These are phyloP conservation scores for Pyrrhoderma noxium DNA, from an alignment of 1,284 basidiomycete species.

Conservation along the genomic window DNA sequence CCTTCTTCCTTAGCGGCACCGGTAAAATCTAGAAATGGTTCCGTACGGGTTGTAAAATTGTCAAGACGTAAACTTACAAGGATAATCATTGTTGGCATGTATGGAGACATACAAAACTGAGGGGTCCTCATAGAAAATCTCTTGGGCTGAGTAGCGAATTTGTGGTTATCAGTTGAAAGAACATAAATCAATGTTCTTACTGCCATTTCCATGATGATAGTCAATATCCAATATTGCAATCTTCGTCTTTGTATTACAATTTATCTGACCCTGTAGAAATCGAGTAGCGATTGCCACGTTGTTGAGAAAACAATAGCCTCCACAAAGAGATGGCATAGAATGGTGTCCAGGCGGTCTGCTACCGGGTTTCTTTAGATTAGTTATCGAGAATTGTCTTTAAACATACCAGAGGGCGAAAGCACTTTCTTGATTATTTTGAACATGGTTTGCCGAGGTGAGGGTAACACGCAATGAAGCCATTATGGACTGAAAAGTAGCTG, in stretches of 20 bases:
- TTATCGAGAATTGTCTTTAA: not conserved
- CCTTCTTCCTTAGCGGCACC: constrained; percentile 28
- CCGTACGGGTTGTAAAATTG: not conserved
- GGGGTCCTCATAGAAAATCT: constrained; percentile 30
- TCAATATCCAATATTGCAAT: constrained; percentile 34
- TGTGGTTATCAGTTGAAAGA: not conserved
- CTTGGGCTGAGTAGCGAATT: constrained; percentile 23
- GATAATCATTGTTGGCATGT: constrained; percentile 31
- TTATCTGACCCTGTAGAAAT: constrained; percentile 22
- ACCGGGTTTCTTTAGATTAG: not conserved
- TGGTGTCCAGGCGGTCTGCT: constrained; percentile 35
- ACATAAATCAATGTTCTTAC: constrained; percentile 17
- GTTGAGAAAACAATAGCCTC: constrained; percentile 34
- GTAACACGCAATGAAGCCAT: constrained; percentile 28
- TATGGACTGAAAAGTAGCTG: constrained; percentile 28
- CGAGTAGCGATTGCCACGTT: constrained; percentile 30
- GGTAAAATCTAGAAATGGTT: constrained; percentile 23
- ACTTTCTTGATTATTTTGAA: constrained; percentile 14
- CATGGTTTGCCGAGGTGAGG: constrained; percentile 24
- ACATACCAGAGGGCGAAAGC: constrained; percentile 29
- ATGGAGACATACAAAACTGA: constrained; percentile 31
- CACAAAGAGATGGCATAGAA: constrained; percentile 27
- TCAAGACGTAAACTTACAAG: constrained; percentile 25
- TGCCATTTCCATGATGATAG: constrained; percentile 35
- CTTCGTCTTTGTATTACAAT: constrained; percentile 3